phyloP scores from a whole-genome alignment of 202 grass and related monocot genomes.

The Brachypodium distachyon region DNA sequence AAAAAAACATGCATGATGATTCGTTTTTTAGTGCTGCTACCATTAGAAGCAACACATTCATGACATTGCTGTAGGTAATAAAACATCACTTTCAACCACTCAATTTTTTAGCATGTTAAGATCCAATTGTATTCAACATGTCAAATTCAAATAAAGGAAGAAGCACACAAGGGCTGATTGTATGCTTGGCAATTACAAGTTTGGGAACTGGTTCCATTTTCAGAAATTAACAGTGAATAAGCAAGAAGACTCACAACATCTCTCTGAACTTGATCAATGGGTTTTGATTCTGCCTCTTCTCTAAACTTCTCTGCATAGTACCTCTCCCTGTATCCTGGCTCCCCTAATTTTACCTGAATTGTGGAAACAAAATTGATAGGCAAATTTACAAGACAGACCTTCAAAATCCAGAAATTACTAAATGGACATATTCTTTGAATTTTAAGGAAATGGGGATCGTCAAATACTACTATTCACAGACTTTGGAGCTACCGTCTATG shows the following conservation, averaged over 20 bases:
- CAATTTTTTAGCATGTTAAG: neutral
- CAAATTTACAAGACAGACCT: neutral
- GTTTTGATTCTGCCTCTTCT: conserved; percentile 59
- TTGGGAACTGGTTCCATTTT: neutral
- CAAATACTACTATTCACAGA: neutral
- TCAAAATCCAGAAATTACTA: neutral
- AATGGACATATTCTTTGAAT: neutral
- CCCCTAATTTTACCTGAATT: conserved; percentile 89
- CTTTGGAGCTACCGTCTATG: neutral
- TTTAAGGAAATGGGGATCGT: neutral
- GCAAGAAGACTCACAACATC: conserved; percentile 81
- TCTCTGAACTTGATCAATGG: conserved; percentile 65
- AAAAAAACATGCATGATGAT: neutral
- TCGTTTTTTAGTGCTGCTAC: neutral
- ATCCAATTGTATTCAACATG: neutral
- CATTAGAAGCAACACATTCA: neutral
- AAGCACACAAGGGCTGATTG: neutral
- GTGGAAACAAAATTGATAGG: conserved; percentile 11
- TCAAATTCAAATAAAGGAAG: conserved; percentile 7
- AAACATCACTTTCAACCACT: neutral
- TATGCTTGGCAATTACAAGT: conserved; percentile 10
- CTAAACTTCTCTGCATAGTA: conserved; percentile 96
- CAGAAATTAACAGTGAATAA: neutral
- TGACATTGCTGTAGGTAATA: neutral
- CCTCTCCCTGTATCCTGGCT: conserved; percentile 71